These are phyloP conservation scores for Cryptosporidium tyzzeri DNA, from an alignment of 169 alveolate genomes.

Conservation along the genomic window DNA sequence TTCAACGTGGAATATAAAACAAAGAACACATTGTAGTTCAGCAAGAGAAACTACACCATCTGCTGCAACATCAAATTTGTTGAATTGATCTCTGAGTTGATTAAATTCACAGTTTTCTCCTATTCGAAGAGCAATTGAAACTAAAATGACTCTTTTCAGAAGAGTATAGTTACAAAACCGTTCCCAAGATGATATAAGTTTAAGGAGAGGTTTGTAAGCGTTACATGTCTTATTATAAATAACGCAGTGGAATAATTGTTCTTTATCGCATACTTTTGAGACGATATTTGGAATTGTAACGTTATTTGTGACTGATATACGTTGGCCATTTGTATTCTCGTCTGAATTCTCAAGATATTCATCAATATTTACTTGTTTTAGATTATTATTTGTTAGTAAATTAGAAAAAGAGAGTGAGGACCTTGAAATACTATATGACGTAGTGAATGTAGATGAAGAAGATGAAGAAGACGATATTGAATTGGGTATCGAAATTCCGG, in stretches of 20 bases:
- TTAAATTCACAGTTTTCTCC: conserved; percentile 54
- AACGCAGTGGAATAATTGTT: conserved; percentile 13
- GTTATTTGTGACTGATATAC: background rate
- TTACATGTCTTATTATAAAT: conserved; percentile 19
- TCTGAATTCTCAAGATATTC: background rate
- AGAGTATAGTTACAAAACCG: conserved; percentile 60
- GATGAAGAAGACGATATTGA: conserved; percentile 26
- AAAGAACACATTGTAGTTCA: conserved; percentile 67
- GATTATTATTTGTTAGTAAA: background rate
- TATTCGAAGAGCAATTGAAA: conserved; percentile 64
- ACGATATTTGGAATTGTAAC: conserved; percentile 19
- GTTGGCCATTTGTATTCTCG: background rate
- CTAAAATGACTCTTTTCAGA: conserved; percentile 62
- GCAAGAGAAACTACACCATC: conserved; percentile 75
- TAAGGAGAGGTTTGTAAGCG: conserved; percentile 36
- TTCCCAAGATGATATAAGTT: conserved; percentile 42
- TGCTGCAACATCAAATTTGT: conserved; percentile 57
- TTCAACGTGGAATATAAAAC: conserved; percentile 58
- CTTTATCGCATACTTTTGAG: conserved; percentile 53
- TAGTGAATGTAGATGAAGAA: conserved; percentile 43
- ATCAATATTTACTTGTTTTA: background rate
- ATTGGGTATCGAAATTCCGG: conserved; percentile 9
- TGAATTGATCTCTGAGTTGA: conserved; percentile 48
- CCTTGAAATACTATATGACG: conserved; percentile 55
- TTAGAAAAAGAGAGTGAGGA: conserved; percentile 36